These are phyloP conservation scores for Ascochyta rabiei DNA, from an alignment of 2,329 filamentous ascomycete genomes.

Conservation along the genomic window DNA sequence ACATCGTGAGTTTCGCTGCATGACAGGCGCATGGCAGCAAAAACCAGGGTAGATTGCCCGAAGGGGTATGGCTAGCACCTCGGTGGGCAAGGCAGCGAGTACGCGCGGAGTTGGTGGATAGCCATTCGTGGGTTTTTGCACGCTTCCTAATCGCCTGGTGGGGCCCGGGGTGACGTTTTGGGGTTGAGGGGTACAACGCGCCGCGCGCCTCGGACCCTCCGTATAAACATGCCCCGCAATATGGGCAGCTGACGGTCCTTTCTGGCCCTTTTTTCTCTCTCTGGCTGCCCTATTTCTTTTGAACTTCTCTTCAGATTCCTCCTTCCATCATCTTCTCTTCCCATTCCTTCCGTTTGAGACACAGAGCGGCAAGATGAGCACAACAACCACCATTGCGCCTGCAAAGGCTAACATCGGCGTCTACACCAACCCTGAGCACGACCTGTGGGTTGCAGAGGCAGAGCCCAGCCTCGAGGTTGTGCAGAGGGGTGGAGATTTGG, in stretches of 20 bases:
- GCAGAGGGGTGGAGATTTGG: slow-evolving; percentile 69
- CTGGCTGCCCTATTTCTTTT: slow-evolving; percentile 8
- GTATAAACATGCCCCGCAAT: slow-evolving; percentile 18
- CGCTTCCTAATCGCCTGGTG: slow-evolving; percentile 7
- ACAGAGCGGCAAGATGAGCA: slow-evolving; percentile 35
- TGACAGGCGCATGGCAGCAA: slow-evolving; percentile 13
- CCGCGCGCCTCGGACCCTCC: slow-evolving; percentile 11
- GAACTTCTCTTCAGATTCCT: not conserved
- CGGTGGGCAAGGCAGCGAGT: slow-evolving; percentile 6
- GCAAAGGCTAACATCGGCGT: slow-evolving; percentile 91
- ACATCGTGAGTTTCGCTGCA: slow-evolving; percentile 19
- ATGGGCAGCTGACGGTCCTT: slow-evolving; percentile 14
- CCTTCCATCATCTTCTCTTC: slow-evolving; percentile 17
- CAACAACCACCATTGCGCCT: slow-evolving; percentile 53
- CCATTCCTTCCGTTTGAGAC: slow-evolving; percentile 10
- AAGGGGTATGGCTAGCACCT: slow-evolving; percentile 13
- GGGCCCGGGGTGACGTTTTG: slow-evolving; percentile 15
- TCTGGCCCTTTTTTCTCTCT: slow-evolving; percentile 3
- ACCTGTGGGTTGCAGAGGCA: slow-evolving; percentile 85
- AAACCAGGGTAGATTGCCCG: slow-evolving; percentile 9
- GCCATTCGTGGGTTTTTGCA: slow-evolving; percentile 18
- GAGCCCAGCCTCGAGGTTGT: slow-evolving; percentile 78
- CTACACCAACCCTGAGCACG: slow-evolving; percentile 91
- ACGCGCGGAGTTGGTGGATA: slow-evolving; percentile 12
- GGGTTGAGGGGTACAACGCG: slow-evolving; percentile 16